Conservation (phyloP, 2,329 filamentous ascomycete species). For the Colletotrichum sp. region DNA sequence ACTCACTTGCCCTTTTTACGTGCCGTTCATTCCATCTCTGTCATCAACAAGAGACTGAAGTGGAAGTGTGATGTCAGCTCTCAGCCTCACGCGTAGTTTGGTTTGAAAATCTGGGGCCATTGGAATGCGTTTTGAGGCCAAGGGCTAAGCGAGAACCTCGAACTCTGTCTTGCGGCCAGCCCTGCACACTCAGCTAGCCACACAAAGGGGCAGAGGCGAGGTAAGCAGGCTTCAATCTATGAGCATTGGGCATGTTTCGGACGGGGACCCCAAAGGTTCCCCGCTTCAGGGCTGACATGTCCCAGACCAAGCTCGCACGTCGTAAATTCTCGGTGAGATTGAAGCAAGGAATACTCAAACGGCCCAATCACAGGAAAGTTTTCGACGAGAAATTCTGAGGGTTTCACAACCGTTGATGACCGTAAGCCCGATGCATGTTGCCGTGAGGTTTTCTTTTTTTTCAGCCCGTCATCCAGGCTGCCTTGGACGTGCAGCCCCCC, state of each 20-base stretch:
- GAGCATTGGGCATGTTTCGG: background rate
- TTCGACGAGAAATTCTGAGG: background rate
- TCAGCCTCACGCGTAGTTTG: background rate
- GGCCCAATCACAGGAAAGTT: background rate
- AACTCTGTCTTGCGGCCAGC: background rate
- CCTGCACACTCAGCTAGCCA: background rate
- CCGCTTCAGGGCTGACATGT: background rate
- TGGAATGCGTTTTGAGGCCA: background rate
- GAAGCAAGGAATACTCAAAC: background rate
- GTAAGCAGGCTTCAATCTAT: background rate
- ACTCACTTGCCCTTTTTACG: background rate
- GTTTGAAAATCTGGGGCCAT: background rate
- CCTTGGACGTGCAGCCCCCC: background rate
- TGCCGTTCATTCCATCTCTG: background rate
- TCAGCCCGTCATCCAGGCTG: background rate
- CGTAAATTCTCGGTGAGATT: background rate
- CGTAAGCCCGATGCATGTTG: background rate
- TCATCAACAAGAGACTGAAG: background rate
- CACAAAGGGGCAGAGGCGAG: background rate
- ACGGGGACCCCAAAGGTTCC: background rate
- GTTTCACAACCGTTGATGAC: background rate
- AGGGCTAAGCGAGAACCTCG: background rate
- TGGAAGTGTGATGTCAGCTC: background rate
- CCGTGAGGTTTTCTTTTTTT: background rate
- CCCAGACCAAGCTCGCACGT: background rate